Base-by-base conservation (phyloP, 2,329 filamentous ascomycete species). In the Epichloe scottii region DNA sequence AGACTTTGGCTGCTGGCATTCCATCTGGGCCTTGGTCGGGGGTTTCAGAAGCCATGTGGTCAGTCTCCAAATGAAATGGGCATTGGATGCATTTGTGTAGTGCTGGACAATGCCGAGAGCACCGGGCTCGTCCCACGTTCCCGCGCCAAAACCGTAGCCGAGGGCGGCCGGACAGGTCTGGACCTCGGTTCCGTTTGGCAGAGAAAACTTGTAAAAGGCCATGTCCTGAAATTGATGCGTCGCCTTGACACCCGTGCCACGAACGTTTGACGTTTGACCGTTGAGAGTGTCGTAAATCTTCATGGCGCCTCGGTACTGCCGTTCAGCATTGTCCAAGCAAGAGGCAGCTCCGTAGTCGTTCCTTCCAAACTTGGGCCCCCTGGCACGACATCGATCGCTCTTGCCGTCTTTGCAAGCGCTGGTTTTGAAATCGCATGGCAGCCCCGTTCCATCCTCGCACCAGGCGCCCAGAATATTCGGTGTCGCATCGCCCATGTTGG, bases 31-130 rank as follows among this genome's bases (percentile, higher is more conserved):
- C 5, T 79, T 65, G 2, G 77, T 81, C 0, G 90, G 89, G 11
- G 75, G 72, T 53, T 84, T 82, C 37, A 96, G 71, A 15, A 87
- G 69, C 43, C 78, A 79, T 15, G 85, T 80, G 17, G 93, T 84
- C 8, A 86, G 69, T 37, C 76, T 75, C 90, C 90, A 96, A 15
- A 95, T 66, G 0, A 87, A 87, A 56, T 86, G 90, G 21, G 72
- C 69, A 53, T 83, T 77, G 0, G 89, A 84, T 4, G 75, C 70
- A 26, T 84, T 82, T 0, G 84, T 83, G 60, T 87, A 81, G 56
- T 82, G 87, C 65, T 96, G 90, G 15, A 86, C 89, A 63, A 95
- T 95, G 69, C 95, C 90, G 60, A 94, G 93, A 0, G 80, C 81
- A 2, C 90, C 90, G 0, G 90, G 89, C 0, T 90, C 87, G 60